A percentile compares a stretch with the other conserved stretches of the same genome.
Conservation (phyloP, 2,329 filamentous ascomycete genomes). For the Hypoxylon sp. region DNA sequence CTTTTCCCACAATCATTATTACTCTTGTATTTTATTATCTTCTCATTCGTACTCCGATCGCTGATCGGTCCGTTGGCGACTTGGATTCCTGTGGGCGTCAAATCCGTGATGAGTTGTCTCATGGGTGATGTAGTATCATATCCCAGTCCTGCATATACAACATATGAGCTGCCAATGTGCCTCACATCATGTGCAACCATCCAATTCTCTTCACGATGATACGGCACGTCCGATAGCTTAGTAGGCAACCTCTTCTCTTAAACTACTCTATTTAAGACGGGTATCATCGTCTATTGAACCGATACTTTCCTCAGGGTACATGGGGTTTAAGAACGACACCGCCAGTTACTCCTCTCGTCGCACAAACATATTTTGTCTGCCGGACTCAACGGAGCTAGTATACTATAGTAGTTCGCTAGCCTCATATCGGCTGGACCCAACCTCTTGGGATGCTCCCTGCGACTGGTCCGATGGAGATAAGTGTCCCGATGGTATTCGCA, state of each 20-base stretch:
- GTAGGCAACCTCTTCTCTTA: conserved; percentile 7
- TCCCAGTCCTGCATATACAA: conserved; percentile 45
- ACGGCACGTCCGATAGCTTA: conserved; percentile 18
- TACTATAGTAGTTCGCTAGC: conserved; percentile 34
- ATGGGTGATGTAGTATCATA: conserved; percentile 43
- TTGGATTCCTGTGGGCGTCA: conserved; percentile 36
- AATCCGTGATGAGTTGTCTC: conserved; percentile 46
- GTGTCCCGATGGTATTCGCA: conserved; percentile 43
- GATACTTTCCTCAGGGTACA: conserved; percentile 7
- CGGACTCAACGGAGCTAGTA: conserved; percentile 33
- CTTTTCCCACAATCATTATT: conserved; percentile 20
- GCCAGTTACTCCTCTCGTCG: conserved; percentile 18
- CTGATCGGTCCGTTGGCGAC: conserved; percentile 45
- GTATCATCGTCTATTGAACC: conserved; percentile 17
- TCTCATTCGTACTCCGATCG: conserved; percentile 34
- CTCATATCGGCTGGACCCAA: conserved; percentile 39
- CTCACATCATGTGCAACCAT: conserved; percentile 40
- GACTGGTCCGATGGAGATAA: conserved; percentile 34
- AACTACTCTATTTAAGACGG: conserved; percentile 10
- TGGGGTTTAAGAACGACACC: conserved; percentile 21
- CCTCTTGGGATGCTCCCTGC: conserved; percentile 40
- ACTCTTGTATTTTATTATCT: conserved; percentile 23
- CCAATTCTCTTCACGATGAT: conserved; percentile 22
- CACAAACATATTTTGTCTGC: conserved; percentile 25
- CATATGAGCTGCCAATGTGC: conserved; percentile 36